Evolutionary conservation across 164 flowering plant species (phyloP).

Genomic region (Magnolia sinica): DNA sequence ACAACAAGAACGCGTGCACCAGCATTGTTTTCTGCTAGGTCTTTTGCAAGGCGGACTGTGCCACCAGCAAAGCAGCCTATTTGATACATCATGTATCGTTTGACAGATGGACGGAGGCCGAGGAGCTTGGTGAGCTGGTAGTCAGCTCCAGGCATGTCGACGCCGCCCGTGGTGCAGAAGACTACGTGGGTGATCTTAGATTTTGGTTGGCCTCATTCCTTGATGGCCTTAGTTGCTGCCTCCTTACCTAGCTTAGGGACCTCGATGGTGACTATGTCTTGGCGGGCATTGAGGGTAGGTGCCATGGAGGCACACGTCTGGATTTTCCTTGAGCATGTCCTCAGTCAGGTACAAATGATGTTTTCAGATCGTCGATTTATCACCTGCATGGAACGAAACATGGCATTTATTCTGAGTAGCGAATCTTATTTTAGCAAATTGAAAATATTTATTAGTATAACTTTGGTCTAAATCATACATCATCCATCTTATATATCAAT

Average conservation of each 20-base stretch:
- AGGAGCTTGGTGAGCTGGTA: constrained; percentile 47
- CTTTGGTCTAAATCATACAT: too few species aligned
- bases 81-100: constrained; percentile 47
- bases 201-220: constrained; percentile 53
- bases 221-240: constrained; percentile 41
- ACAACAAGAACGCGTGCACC: constrained; percentile 47
- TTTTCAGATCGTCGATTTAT: constrained; percentile 42
- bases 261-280: constrained; percentile 41
- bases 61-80: constrained; percentile 43
- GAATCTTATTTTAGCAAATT: too few species aligned
- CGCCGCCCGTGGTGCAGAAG: constrained; percentile 47
- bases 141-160: constrained; percentile 51
- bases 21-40: constrained; percentile 46
- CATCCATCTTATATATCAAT: too few species aligned
- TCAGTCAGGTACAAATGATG: constrained; percentile 41
- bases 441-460: too few species aligned
- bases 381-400: constrained; percentile 26
- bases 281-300: constrained; percentile 41
- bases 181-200: constrained; percentile 51
- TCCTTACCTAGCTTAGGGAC: constrained; percentile 44
- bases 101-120: constrained; percentile 45
- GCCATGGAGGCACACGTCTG: constrained; percentile 36
- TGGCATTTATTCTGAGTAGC: too few species aligned
- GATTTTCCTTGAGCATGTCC: constrained; percentile 42
- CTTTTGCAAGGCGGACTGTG: constrained; percentile 45